These are phyloP conservation scores for Kluyveromyces starmeri DNA, from an alignment of 805 yeast genomes.

Conservation along the genomic window DNA sequence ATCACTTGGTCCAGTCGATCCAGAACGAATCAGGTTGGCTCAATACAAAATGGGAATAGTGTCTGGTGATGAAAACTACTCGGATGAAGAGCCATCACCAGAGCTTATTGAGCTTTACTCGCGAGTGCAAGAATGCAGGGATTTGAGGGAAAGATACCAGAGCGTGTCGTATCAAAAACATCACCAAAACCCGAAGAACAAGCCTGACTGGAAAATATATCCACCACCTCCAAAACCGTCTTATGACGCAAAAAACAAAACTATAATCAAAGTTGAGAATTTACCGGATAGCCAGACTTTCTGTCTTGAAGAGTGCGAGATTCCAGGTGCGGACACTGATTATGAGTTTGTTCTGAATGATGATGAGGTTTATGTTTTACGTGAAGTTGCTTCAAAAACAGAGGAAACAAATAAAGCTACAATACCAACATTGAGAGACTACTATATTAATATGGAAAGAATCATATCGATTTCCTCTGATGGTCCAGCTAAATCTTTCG, in stretches of 20 bases:
- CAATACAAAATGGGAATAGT: slow-evolving; percentile 39
- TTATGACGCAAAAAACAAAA: slow-evolving; percentile 55
- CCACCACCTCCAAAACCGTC: slow-evolving; percentile 94
- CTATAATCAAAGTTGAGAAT: slow-evolving; percentile 35
- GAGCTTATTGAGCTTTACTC: slow-evolving; percentile 58
- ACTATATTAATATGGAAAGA: slow-evolving; percentile 71
- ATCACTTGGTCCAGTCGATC: neutral
- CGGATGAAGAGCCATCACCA: slow-evolving; percentile 52
- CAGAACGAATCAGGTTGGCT: slow-evolving; percentile 10
- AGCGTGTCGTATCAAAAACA: slow-evolving; percentile 62
- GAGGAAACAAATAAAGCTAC: slow-evolving; percentile 33
- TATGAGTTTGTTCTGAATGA: slow-evolving; percentile 52
- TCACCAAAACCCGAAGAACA: slow-evolving; percentile 77
- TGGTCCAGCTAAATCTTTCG: slow-evolving; percentile 95
- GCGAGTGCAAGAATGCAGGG: slow-evolving; percentile 58
- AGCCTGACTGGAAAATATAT: slow-evolving; percentile 63
- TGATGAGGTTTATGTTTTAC: slow-evolving; percentile 65
- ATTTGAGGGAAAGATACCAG: slow-evolving; percentile 70
- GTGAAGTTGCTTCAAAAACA: slow-evolving; percentile 23
- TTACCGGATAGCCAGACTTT: slow-evolving; percentile 37
- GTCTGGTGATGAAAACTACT: slow-evolving; percentile 41
- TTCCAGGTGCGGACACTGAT: slow-evolving; percentile 35
- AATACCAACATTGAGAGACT: slow-evolving; percentile 77
- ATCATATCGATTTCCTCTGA: slow-evolving; percentile 73
- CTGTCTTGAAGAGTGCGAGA: slow-evolving; percentile 34